Evolutionary conservation across 768 basidiomycete species (phyloP).

Genomic region (Tricholoma sp.): DNA sequence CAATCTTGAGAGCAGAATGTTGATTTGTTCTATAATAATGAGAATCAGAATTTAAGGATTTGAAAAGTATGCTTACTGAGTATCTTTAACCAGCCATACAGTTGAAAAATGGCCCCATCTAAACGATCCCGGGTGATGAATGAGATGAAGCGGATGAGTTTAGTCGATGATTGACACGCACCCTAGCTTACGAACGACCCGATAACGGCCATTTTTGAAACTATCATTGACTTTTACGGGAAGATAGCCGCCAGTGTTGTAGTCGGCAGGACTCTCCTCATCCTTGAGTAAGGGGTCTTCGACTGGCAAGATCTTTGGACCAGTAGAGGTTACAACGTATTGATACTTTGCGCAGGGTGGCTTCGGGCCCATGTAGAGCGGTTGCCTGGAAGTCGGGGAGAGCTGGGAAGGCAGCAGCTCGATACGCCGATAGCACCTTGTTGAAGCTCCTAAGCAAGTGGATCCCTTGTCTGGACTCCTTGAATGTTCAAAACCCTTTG

Average conservation of each 20-base stretch:
- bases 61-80: constrained; percentile 42
- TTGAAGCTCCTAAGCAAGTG: background rate
- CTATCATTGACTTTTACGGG: constrained; percentile 76
- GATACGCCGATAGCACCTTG: background rate
- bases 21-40: constrained; percentile 45
- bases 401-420: constrained; percentile 7
- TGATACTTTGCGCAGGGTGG: constrained; percentile 67
- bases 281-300: constrained; percentile 63
- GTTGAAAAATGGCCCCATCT: constrained; percentile 97
- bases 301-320: constrained; percentile 68
- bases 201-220: constrained; percentile 83
- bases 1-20: constrained; percentile 91
- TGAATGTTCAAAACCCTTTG: background rate
- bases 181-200: constrained; percentile 88
- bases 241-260: constrained; percentile 78
- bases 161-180: constrained; percentile 25
- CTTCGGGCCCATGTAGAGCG: constrained; percentile 57
- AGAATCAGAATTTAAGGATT: constrained; percentile 11
- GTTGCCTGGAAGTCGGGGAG: constrained; percentile 8
- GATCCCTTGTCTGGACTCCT: background rate
- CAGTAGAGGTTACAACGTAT: constrained; percentile 64
- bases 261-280: constrained; percentile 81
- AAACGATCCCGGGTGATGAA: background rate
- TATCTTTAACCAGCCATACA: constrained; percentile 86
- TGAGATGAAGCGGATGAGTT: constrained; percentile 19